phyloP scores from a whole-genome alignment of 2,329 filamentous ascomycete genomes.

The Claviceps sp. region DNA sequence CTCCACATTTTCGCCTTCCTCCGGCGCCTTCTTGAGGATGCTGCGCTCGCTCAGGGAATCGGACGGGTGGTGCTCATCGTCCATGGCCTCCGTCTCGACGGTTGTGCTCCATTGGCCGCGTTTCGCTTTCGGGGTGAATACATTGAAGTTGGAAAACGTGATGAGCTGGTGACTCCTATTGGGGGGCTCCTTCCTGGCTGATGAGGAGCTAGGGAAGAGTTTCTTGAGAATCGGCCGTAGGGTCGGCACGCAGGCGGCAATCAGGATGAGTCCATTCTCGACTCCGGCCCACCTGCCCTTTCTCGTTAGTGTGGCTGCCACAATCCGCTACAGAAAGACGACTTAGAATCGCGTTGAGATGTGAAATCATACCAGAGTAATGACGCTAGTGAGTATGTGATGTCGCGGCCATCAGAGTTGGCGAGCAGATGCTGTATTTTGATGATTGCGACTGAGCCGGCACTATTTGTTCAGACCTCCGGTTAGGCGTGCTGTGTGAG shows the following conservation, averaged over 20 bases:
- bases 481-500: not conserved
- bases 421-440: conserved; percentile 5
- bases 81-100: conserved; percentile 1
- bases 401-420: conserved; percentile 3
- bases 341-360: not conserved
- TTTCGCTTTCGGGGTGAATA: not conserved
- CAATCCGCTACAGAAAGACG: not conserved
- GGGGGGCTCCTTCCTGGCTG: not conserved
- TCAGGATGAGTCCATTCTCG: conserved; percentile 5
- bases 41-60: conserved; percentile 2
- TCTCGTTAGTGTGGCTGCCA: not conserved
- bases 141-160: conserved; percentile 6
- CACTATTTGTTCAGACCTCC: not conserved
- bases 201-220: conserved; percentile 1
- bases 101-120: conserved; percentile 5
- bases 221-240: conserved; percentile 5
- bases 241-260: conserved; percentile 5
- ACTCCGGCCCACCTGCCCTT: conserved; percentile 5
- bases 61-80: not conserved
- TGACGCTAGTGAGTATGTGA: conserved; percentile 5
- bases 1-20: conserved; percentile 2
- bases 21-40: conserved; percentile 1
- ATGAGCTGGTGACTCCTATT: conserved; percentile 1
- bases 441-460: conserved; percentile 4
- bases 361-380: conserved; percentile 2